Conservation (phyloP, 164 flowering plant genomes). For the Echeveria elegans region DNA sequence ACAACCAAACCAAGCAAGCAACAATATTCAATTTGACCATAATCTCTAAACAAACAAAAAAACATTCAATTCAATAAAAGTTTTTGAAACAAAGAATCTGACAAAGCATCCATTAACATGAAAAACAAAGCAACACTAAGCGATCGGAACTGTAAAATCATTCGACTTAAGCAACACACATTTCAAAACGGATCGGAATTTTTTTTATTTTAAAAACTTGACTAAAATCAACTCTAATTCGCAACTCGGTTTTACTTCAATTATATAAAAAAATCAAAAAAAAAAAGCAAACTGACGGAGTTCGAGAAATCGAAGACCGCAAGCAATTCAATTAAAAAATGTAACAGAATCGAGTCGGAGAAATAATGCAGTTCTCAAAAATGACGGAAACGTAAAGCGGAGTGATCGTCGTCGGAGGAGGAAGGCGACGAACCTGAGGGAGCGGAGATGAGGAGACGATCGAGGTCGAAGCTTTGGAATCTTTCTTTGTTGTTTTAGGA, state of each 20-base stretch:
- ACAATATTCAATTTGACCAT: too few species aligned
- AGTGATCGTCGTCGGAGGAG: not conserved
- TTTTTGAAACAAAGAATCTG: not conserved
- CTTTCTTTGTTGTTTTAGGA: not conserved
- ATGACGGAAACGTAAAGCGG: too few species aligned
- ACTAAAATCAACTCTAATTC: not conserved
- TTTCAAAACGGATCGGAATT: not conserved
- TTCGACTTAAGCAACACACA: not conserved
- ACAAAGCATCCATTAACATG: not conserved
- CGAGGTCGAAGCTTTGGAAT: not conserved
- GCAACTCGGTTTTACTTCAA: not conserved
- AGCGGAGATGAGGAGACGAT: not conserved
- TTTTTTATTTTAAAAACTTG: too few species aligned
- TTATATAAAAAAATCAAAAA: not conserved
- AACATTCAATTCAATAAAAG: not conserved
- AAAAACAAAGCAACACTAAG: not conserved
- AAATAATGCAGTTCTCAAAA: too few species aligned
- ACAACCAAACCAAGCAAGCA: too few species aligned
- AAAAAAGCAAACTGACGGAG: too few species aligned
- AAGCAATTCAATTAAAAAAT: not conserved
- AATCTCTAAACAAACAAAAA: too few species aligned
- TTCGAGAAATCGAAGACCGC: not conserved
- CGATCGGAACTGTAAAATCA: not conserved
- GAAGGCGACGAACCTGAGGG: not conserved
- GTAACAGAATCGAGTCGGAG: not conserved